A percentile compares a stretch with the other conserved stretches of the same genome.
Evolutionary conservation across 768 basidiomycete genomes (phyloP).

Genomic region (Kwoniella shandongensis): DNA sequence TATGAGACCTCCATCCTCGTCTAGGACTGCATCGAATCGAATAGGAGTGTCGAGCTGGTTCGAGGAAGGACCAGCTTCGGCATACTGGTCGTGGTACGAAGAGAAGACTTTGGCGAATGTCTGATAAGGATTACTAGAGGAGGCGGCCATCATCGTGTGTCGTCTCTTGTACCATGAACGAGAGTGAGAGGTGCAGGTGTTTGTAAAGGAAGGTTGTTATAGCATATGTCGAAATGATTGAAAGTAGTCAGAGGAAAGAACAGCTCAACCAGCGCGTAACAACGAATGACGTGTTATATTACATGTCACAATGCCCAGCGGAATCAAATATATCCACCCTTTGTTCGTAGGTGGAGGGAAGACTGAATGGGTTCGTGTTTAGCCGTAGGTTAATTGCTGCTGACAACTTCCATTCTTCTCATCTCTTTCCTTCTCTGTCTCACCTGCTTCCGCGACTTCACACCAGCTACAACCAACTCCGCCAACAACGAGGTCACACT

Average conservation of each 20-base stretch:
- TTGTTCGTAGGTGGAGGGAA: constrained; percentile 8
- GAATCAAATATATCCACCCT: constrained; percentile 15
- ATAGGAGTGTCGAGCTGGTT: constrained; percentile 36
- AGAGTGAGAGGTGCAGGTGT: no score
- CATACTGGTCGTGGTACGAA: constrained; percentile 44
- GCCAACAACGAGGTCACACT: no score
- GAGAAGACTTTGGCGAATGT: constrained; percentile 39
- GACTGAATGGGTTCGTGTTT: no score
- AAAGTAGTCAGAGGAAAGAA: no score
- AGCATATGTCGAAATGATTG: no score
- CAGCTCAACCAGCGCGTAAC: constrained; percentile 17
- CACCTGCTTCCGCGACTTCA: no score
- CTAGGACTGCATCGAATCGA: constrained; percentile 38
- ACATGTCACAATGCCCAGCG: background rate
- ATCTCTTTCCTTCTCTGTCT: background rate
- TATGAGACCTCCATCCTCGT: constrained; percentile 42
- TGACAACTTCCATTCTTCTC: background rate
- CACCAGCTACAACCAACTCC: no score
- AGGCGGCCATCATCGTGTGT: constrained; percentile 7
- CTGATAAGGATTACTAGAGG: constrained; percentile 28
- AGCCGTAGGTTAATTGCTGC: no score
- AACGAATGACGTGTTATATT: constrained; percentile 6
- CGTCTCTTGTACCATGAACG: background rate
- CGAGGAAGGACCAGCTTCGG: constrained; percentile 40
- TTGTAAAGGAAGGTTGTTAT: no score